These are phyloP conservation scores for Chaetothyriales sp. DNA, from an alignment of 2,329 filamentous ascomycete species.

Conservation along the genomic window DNA sequence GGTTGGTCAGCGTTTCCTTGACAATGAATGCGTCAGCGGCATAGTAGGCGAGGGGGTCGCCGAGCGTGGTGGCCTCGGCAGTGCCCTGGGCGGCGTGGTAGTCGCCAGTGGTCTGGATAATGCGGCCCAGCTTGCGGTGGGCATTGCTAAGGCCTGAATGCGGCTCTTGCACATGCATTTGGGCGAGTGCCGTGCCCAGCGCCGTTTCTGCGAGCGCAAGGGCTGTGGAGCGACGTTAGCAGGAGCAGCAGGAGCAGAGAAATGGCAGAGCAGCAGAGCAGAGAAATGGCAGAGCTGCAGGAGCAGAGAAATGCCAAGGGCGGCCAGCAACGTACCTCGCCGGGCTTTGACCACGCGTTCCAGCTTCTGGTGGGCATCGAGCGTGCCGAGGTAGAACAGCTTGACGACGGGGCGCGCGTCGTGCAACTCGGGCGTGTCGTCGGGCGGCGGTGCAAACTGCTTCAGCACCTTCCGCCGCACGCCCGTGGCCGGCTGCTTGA, in stretches of 20 bases:
- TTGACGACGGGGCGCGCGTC: slow-evolving; percentile 85
- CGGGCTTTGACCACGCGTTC: slow-evolving; percentile 86
- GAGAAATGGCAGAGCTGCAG: too few relatives aligned
- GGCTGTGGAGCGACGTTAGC: slow-evolving; percentile 38
- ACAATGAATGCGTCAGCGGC: slow-evolving; percentile 94
- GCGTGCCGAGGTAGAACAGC: slow-evolving; percentile 83
- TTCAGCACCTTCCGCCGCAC: slow-evolving; percentile 91
- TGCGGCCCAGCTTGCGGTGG: slow-evolving; percentile 87
- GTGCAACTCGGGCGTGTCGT: slow-evolving; percentile 89
- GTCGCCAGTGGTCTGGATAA: slow-evolving; percentile 85
- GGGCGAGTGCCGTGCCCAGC: slow-evolving; percentile 76
- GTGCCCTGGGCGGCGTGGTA: slow-evolving; percentile 94
- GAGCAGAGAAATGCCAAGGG: too few relatives aligned
- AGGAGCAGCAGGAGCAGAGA: neutral
- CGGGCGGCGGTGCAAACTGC: slow-evolving; percentile 92
- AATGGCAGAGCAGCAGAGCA: too few relatives aligned
- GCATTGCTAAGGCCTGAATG: slow-evolving; percentile 78
- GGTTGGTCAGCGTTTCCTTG: slow-evolving; percentile 94
- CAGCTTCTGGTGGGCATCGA: slow-evolving; percentile 96
- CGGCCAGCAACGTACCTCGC: slow-evolving; percentile 50
- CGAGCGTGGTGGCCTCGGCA: slow-evolving; percentile 85
- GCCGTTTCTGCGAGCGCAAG: slow-evolving; percentile 86
- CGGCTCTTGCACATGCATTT: slow-evolving; percentile 78
- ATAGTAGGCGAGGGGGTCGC: slow-evolving; percentile 87
- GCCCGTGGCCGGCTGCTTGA: slow-evolving; percentile 92